Base-by-base conservation (phyloP, 163 green algal species). In the Coccomyxa subellipsoidea region DNA sequence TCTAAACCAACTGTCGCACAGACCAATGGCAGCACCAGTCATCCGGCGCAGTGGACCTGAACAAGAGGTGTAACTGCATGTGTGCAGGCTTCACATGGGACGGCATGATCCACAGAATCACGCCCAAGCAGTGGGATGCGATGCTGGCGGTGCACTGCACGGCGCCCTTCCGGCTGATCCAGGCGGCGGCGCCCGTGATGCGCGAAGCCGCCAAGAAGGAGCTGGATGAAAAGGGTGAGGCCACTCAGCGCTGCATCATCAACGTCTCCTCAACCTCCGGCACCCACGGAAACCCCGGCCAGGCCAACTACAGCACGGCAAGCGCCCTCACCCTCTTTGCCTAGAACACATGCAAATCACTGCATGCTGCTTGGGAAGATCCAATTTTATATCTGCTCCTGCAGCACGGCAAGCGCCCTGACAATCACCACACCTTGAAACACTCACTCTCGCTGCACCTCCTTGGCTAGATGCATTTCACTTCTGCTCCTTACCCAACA, bases 1-100 rank as follows among this genome's bases (percentile, higher is more conserved):
- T n/a, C n/a, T n/a, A n/a, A n/a, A n/a, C n/a, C n/a, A n/a, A n/a
- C n/a, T n/a, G n/a, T n/a, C n/a, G n/a, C n/a, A n/a, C n/a, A n/a
- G n/a, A n/a, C n/a, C n/a, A n/a, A n/a, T n/a, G n/a, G n/a, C n/a
- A n/a, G n/a, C n/a, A n/a, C n/a, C n/a, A n/a, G n/a, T n/a, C n/a
- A n/a, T n/a, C n/a, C 54, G 38, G 37, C 31, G 18, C 35, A 59
- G 47, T 59, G 18, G 66, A 10, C 29, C 66, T 35, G 21, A n/a
- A 6, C 2, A 77, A 31, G 8, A 40, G 9, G 3, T 23, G 12
- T 6, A 69, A 73, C 18, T 37, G 8, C 7, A 37, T 31, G 31
- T 69, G 21, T 80, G 53, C 83, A 90, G 94, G 95, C 18, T 98
- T 93, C 90, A 98, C 95, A 10, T 97, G 93, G 93, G 95, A 98